Evolutionary conservation across 1,284 basidiomycete species (phyloP).

Genomic region (Kalmanozyma brasiliensis): DNA sequence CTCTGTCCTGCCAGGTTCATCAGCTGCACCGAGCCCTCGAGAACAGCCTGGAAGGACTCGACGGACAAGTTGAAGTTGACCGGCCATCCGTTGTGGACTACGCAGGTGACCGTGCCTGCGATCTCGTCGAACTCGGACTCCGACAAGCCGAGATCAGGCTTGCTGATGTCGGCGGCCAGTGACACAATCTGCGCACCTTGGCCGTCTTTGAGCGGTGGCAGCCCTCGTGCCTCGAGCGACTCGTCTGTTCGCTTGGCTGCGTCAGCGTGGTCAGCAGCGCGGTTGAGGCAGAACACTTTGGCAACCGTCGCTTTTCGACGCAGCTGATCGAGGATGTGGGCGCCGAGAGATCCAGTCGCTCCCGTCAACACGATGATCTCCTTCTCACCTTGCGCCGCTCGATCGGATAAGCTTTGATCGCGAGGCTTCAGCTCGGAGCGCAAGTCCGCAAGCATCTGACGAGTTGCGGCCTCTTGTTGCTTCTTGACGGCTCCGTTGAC

Average conservation of each 20-base stretch:
- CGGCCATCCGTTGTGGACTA: slow-evolving; percentile 55
- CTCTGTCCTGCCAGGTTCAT: slow-evolving; percentile 72
- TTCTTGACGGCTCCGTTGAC: slow-evolving; percentile 25
- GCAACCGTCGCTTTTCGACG: slow-evolving; percentile 15
- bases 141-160: slow-evolving; percentile 23
- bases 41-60: slow-evolving; percentile 34
- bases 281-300: slow-evolving; percentile 42
- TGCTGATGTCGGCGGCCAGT: slow-evolving; percentile 24
- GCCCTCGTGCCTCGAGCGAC: slow-evolving; percentile 25
- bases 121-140: slow-evolving; percentile 20
- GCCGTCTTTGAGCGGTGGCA: slow-evolving; percentile 1
- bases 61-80: slow-evolving; percentile 56
- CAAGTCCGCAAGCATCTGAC: slow-evolving; percentile 12
- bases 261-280: slow-evolving; percentile 28
- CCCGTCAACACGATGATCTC: slow-evolving; percentile 48
- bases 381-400: background rate
- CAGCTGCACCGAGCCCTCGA: slow-evolving; percentile 73
- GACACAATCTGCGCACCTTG: slow-evolving; percentile 11
- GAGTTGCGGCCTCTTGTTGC: slow-evolving; percentile 57
- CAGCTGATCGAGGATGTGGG: slow-evolving; percentile 47
- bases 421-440: slow-evolving; percentile 21
- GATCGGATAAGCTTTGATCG: background rate
- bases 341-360: slow-evolving; percentile 51
- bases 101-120: slow-evolving; percentile 19
- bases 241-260: slow-evolving; percentile 27